Base-by-base conservation (phyloP, 164 flowering plant genomes). In the Warburgia ugandensis region DNA sequence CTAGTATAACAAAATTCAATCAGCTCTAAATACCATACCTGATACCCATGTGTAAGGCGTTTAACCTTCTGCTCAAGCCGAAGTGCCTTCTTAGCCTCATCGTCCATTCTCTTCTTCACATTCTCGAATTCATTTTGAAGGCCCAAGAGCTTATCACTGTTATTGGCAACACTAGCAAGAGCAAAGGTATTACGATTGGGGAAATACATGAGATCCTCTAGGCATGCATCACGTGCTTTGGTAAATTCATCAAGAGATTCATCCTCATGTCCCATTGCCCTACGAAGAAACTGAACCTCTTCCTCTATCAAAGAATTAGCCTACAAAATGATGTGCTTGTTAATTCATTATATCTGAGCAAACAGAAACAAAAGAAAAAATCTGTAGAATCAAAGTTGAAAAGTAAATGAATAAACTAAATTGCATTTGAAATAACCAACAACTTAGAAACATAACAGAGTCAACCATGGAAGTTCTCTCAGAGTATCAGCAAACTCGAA, bases 101-200 rank as follows among this genome's bases (percentile, higher is more conserved):
- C 88, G 44, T 88, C 99, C 81, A 88, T 74, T 61, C 68, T 86
- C 58, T 60, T 79, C 50, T 76, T 88, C 50, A 88, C 86, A 64
- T 72, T 75, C 56, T 84, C 95, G 72, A 78, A 86, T 65, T 88
- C 94, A 59, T 62, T 68, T 72, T 88, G 95, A 58, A 86, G 58
- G 26, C 97, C 95, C 1, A 77, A 67, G 37, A 86, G 74, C 63
- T 92, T 92, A 67, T 92, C 99, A 70, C 53, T 57, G 42, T 77
- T 81, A 46, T 74, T 85, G 66, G 99, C 95, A 64, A 92, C 99
- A 63, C 97, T 88, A 5, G 97, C 71, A 29, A 88, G 92, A 58
- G 94, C 97, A 78, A 79, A 89, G 44, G 84, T 76, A 74, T 71
- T 71, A 16, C 99, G 89, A 16, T 77, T 71, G 9, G 94, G 97